Percentiles rank a stretch among this genome's conserved stretches.
Evolutionary conservation across 345 rosid genomes (phyloP).

Genomic region (Kernera saxatilis): DNA sequence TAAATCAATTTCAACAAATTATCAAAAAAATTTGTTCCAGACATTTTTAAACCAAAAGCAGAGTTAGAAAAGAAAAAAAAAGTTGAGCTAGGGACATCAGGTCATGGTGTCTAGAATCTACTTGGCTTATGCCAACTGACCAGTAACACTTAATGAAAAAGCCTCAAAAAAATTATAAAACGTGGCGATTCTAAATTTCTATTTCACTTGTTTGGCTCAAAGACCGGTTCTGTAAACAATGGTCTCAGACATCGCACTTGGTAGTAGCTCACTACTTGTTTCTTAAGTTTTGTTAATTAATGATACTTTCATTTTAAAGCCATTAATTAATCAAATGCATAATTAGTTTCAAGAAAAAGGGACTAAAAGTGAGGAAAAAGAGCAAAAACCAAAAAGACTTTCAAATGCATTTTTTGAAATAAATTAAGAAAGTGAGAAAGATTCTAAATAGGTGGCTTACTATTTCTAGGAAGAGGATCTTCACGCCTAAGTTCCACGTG

Average conservation of each 20-base stretch:
- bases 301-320: background rate
- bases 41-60: too few species aligned
- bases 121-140: too few species aligned
- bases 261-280: background rate
- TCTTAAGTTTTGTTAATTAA: background rate
- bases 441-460: slow-evolving; percentile 29
- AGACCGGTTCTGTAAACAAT: background rate
- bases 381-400: background rate
- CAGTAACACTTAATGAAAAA: too few species aligned
- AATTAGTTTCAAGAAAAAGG: background rate
- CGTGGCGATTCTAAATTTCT: background rate
- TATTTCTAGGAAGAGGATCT: slow-evolving; percentile 23
- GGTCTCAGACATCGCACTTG: background rate
- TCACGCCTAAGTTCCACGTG: slow-evolving; percentile 31
- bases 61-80: too few species aligned
- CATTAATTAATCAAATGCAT: background rate
- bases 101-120: too few species aligned
- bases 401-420: background rate
- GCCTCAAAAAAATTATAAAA: too few species aligned
- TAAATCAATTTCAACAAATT: too few species aligned
- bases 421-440: slow-evolving; percentile 11
- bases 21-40: too few species aligned
- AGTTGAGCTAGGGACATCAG: too few species aligned
- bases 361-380: background rate
- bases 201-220: background rate